Evolutionary conservation across 768 basidiomycete genomes (phyloP).

Genomic region (Auricularia cornea): DNA sequence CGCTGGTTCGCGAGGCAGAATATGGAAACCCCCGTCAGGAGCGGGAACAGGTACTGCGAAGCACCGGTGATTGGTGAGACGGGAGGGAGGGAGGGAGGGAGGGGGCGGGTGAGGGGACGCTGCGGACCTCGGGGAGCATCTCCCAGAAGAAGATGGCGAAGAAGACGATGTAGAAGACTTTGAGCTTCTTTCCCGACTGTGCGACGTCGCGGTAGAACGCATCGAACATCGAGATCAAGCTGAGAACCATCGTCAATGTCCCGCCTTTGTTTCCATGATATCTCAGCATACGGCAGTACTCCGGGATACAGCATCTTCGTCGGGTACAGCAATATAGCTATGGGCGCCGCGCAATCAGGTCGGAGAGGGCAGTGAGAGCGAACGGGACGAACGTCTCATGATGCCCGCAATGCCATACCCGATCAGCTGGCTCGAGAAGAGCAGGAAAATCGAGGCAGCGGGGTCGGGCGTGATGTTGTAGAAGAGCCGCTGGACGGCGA

Average conservation of each 20-base stretch:
- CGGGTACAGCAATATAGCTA: constrained; percentile 43
- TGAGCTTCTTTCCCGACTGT: constrained; percentile 33
- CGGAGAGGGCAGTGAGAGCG: constrained; percentile 16
- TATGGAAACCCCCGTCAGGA: constrained; percentile 51
- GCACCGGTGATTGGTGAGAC: background rate
- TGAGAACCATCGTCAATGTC: background rate
- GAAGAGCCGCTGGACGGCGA: constrained; percentile 46
- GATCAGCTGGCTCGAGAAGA: constrained; percentile 27
- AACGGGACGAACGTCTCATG: constrained; percentile 41
- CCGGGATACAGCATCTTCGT: constrained; percentile 45
- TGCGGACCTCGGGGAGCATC: constrained; percentile 8
- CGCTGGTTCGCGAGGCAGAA: constrained; percentile 51
- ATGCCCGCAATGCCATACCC: constrained; percentile 52
- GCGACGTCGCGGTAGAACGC: constrained; percentile 36
- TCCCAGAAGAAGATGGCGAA: constrained; percentile 35
- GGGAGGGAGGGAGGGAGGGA: no score
- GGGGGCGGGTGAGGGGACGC: constrained; percentile 3
- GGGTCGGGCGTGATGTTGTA: constrained; percentile 45
- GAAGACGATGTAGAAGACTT: constrained; percentile 48
- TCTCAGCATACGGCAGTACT: constrained; percentile 25
- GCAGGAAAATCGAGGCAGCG: constrained; percentile 36
- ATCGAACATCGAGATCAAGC: constrained; percentile 40
- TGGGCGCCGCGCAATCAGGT: background rate
- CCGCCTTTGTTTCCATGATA: no score
- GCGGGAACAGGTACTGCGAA: constrained; percentile 49